Evolutionary conservation across 1,284 basidiomycete species (phyloP).

Genomic region (Boletus mariae): DNA sequence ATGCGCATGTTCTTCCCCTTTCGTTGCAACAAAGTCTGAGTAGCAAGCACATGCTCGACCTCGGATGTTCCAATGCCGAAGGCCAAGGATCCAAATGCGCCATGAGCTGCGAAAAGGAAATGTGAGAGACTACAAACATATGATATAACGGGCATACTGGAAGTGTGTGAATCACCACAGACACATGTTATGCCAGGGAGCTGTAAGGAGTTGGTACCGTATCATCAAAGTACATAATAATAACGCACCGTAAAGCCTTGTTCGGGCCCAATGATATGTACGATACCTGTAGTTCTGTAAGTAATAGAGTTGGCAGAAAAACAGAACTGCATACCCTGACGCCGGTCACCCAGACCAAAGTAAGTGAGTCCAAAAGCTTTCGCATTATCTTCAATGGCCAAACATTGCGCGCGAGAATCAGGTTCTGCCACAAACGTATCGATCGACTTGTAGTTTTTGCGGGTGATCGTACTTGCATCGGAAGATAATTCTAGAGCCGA

Average conservation of each 20-base stretch:
- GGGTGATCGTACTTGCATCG: conserved; percentile 68
- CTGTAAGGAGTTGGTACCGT: conserved; percentile 35
- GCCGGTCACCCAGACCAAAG: conserved; percentile 88
- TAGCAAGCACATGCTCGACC: conserved; percentile 96
- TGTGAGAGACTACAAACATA: conserved; percentile 1
- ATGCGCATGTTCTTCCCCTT: conserved; percentile 97
- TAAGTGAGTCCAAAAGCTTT: conserved; percentile 94
- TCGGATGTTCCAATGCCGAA: conserved; percentile 97
- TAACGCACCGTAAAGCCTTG: conserved; percentile 84
- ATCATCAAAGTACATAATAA: not conserved
- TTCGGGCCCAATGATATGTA: conserved; percentile 95
- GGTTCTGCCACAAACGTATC: conserved; percentile 82
- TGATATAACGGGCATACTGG: conserved; percentile 50
- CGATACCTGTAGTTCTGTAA: conserved; percentile 62
- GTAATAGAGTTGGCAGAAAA: not conserved
- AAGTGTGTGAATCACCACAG: conserved; percentile 94
- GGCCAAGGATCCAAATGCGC: conserved; percentile 93
- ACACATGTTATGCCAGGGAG: conserved; percentile 94
- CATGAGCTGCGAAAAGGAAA: conserved; percentile 62
- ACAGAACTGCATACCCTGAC: conserved; percentile 62
- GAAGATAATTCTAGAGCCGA: conserved; percentile 10
- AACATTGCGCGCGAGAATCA: conserved; percentile 89
- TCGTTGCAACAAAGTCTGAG: conserved; percentile 88
- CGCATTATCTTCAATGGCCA: conserved; percentile 91
- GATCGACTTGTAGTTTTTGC: conserved; percentile 80